These are phyloP conservation scores for Chaetomiaceae sp. DNA, from an alignment of 2,329 filamentous ascomycete species.

Conservation along the genomic window DNA sequence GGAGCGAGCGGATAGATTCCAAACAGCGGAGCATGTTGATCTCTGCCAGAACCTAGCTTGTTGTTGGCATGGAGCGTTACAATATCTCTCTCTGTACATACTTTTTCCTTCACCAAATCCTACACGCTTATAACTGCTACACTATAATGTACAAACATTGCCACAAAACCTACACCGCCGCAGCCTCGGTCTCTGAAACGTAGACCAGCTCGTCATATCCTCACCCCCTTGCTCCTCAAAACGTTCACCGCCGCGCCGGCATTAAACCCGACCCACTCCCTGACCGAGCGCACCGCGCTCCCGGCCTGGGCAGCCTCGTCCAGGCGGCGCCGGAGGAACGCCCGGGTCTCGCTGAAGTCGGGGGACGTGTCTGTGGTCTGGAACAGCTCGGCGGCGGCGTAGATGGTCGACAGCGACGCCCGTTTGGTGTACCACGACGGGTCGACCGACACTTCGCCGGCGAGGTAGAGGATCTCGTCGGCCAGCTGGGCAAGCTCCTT, in stretches of 20 bases:
- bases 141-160: conserved; percentile 1
- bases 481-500: conserved; percentile 73
- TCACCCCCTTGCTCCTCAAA: conserved; percentile 79
- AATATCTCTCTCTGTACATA: background rate
- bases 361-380: conserved; percentile 84
- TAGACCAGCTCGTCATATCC: conserved; percentile 55
- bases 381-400: conserved; percentile 77
- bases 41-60: background rate
- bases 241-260: conserved; percentile 73
- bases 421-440: conserved; percentile 76
- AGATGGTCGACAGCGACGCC: conserved; percentile 51
- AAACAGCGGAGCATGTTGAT: background rate
- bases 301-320: conserved; percentile 63
- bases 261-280: conserved; percentile 79
- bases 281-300: conserved; percentile 56
- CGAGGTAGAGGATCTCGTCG: conserved; percentile 90
- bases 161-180: background rate
- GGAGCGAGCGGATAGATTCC: background rate
- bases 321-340: conserved; percentile 72
- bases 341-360: conserved; percentile 70
- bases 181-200: too few species aligned
- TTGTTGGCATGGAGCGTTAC: background rate
- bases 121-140: conserved; percentile 3
- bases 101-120: background rate
- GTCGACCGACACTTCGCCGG: conserved; percentile 78